Percentiles rank a stretch among this genome's conserved stretches.
phyloP scores from a whole-genome alignment of 768 basidiomycete genomes.

The Pisolithus albus region DNA sequence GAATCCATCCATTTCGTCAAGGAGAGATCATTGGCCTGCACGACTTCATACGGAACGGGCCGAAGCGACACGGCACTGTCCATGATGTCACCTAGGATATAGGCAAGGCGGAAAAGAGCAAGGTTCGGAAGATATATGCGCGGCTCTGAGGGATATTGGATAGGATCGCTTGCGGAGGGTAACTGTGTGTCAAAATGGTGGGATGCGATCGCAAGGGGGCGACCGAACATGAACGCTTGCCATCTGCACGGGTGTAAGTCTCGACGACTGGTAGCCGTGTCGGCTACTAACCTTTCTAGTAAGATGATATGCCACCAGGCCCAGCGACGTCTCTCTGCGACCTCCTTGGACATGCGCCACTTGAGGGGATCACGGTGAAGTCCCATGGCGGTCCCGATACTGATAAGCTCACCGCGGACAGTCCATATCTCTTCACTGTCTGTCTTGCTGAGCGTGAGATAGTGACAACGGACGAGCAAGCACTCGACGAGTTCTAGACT shows the following conservation, averaged over 20 bases:
- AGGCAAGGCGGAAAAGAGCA: slow-evolving; percentile 69
- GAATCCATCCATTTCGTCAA: slow-evolving; percentile 70
- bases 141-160: slow-evolving; percentile 42
- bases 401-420: slow-evolving; percentile 64
- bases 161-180: slow-evolving; percentile 54
- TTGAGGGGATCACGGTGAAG: slow-evolving; percentile 81
- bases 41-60: slow-evolving; percentile 69
- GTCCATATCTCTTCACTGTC: slow-evolving; percentile 81
- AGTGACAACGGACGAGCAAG: slow-evolving; percentile 62
- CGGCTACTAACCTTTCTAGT: slow-evolving; percentile 58
- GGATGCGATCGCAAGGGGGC: slow-evolving; percentile 67
- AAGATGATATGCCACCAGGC: slow-evolving; percentile 88
- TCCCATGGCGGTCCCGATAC: slow-evolving; percentile 76
- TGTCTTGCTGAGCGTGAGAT: slow-evolving; percentile 63
- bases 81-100: slow-evolving; percentile 79
- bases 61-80: slow-evolving; percentile 76
- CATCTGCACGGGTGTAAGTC: slow-evolving; percentile 41
- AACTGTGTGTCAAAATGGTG: slow-evolving; percentile 81
- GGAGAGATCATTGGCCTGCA: slow-evolving; percentile 65
- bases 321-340: slow-evolving; percentile 77
- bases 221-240: slow-evolving; percentile 85
- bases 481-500: slow-evolving; percentile 73
- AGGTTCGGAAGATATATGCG: slow-evolving; percentile 70
- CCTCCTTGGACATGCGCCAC: slow-evolving; percentile 61
- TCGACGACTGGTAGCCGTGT: slow-evolving; percentile 1